phyloP scores from a whole-genome alignment of 108 stramenopile species.

The Bacterosira constricta region DNA sequence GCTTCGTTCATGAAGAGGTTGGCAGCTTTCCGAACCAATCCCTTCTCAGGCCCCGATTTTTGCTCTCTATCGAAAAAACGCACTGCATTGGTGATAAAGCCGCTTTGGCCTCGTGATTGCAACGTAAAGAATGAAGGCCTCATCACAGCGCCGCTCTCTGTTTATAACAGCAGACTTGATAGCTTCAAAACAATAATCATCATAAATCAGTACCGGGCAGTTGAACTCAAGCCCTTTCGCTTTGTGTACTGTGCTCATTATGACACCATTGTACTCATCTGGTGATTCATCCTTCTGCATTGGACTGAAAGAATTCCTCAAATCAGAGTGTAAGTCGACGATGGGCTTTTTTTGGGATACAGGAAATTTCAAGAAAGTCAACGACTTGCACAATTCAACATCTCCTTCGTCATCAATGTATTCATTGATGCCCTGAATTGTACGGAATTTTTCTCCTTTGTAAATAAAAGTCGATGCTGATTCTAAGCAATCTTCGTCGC shows the following conservation, averaged over 20 bases:
- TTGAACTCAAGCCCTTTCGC: conserved; percentile 20
- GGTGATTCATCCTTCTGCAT: conserved; percentile 9
- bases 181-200: conserved; percentile 18
- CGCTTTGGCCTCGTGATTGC: conserved; percentile 20
- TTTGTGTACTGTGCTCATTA: conserved; percentile 16
- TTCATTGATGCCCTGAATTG: neutral
- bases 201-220: conserved; percentile 8
- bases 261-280: conserved; percentile 4
- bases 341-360: neutral
- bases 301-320: neutral
- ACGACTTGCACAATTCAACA: neutral
- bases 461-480: conserved; percentile 1
- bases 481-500: too few relatives aligned
- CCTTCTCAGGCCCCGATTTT: too few relatives aligned
- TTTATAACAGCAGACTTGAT: conserved; percentile 1
- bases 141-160: neutral
- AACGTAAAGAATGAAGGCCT: conserved; percentile 15
- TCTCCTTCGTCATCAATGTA: conserved; percentile 19
- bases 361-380: neutral
- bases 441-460: conserved; percentile 8
- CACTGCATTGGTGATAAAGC: conserved; percentile 12
- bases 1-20: too few relatives aligned
- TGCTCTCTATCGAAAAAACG: too few relatives aligned
- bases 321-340: neutral
- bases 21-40: too few relatives aligned